Base-by-base conservation (phyloP, 192 early-diverging fungal genomes). In the Coemansia aciculifera region DNA sequence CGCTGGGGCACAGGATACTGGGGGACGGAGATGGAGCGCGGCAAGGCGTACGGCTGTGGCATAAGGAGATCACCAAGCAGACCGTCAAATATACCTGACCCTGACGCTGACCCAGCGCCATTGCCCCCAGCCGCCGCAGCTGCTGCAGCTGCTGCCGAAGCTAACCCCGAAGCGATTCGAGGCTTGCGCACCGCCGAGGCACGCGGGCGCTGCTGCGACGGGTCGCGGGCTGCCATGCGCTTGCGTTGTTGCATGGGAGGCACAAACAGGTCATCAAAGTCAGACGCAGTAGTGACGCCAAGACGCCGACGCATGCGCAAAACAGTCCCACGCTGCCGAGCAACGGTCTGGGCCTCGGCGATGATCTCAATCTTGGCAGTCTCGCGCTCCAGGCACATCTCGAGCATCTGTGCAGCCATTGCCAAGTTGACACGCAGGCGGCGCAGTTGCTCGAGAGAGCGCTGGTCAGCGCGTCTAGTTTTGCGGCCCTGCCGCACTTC, bases 401-500 rank as follows among this genome's bases (percentile, higher is more conserved):
- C 94, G 17, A 97, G 72, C 36, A 99, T 61, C 68, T 87, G 84
- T 43, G 89, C 84, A 0, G 90, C 94, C 27, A 72, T 79, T 32
- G 89, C 86, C 87, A 99, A 85, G 63, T 97, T 93, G 62, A 84
- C 24, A 13, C 51, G 51, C 56, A 99, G 71, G 63, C 89, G 89
- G 21, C 89, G 86, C 29, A 98, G 85, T 63, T 95, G 91, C 60
- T 98, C 95, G 32, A 97, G 70, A 3, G 93, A 91, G 54, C 90
- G 89, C 48, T 89, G 86, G 68, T 99, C 97, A 6, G 89, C 88
- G 12, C 93, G 89, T 48, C 94, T 75, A 3, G 93, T 93, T 71
- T 96, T 97, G 37, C 96, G 90, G 24, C 93, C 75, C 23, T 88
- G 86, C 67, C 92, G 93, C 61, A 94, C 88, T 75, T 99, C 97